Conservation (phyloP, 2,329 filamentous ascomycete species). For the Aureobasidium sp. region DNA sequence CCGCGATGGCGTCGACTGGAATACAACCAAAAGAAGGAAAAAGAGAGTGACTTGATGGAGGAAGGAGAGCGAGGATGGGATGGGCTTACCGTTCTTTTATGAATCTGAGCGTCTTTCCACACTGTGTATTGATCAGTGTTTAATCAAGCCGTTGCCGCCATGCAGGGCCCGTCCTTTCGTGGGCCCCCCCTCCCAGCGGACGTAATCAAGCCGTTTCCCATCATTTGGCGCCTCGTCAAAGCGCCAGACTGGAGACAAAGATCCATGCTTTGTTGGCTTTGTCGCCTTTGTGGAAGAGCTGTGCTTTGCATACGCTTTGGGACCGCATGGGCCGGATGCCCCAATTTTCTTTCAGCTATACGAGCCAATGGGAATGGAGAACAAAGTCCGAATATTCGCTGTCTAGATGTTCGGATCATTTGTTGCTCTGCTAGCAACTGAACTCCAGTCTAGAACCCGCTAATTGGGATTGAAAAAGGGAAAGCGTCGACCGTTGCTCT, state of each 20-base stretch:
- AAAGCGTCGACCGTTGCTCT: conserved; percentile 4
- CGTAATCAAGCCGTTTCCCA: conserved; percentile 14
- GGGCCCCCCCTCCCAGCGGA: conserved; percentile 8
- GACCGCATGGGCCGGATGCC: conserved; percentile 1
- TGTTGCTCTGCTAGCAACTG: not conserved
- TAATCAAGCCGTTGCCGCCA: conserved; percentile 10
- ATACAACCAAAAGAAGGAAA: conserved; percentile 1
- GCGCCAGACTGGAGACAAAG: conserved; percentile 4
- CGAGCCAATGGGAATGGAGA: not conserved
- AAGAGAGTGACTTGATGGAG: conserved; percentile 7
- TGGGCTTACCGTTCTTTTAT: conserved; percentile 12
- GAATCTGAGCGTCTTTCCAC: not conserved
- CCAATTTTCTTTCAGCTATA: not conserved
- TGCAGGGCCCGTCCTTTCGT: conserved; percentile 9
- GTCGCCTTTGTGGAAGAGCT: not conserved
- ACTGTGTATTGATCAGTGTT: conserved; percentile 5
- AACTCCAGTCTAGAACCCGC: conserved; percentile 11
- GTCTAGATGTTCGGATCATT: not conserved
- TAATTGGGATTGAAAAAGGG: not conserved
- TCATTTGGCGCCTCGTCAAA: conserved; percentile 12
- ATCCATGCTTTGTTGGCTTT: conserved; percentile 5
- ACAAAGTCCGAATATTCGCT: not conserved
- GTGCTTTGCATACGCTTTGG: conserved; percentile 5
- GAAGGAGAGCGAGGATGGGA: not conserved
- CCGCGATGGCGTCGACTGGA: conserved; percentile 12